A percentile compares a stretch with the other conserved stretches of the same genome.
Conservation (phyloP, 306 rosid species). For the Cucurbita ficifolia region DNA sequence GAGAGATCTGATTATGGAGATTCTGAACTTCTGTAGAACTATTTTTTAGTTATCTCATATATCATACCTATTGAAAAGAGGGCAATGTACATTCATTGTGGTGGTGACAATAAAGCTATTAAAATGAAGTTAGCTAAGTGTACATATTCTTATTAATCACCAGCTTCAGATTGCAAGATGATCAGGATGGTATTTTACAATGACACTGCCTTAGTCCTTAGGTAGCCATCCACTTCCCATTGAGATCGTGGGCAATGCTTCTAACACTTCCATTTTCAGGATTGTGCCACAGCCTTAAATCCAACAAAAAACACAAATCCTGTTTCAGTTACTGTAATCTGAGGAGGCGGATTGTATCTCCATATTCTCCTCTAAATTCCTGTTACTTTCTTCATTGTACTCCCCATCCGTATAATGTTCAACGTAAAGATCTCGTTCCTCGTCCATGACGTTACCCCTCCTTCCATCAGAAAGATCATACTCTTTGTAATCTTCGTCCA, state of each 20-base stretch:
- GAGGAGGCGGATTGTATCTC: constrained; percentile 21
- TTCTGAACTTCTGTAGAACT: background rate
- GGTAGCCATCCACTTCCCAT: background rate
- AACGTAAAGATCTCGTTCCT: background rate
- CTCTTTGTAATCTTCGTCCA: constrained; percentile 1
- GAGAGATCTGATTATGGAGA: background rate
- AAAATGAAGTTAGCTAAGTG: background rate
- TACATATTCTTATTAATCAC: background rate
- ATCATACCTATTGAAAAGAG: background rate
- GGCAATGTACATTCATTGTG: background rate
- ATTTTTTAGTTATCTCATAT: background rate
- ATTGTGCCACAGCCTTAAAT: background rate
- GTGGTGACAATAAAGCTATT: background rate
- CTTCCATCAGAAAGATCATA: constrained; percentile 9
- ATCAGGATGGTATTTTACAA: background rate
- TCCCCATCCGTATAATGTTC: constrained; percentile 26
- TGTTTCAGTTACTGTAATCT: background rate
- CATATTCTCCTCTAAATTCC: constrained; percentile 16
- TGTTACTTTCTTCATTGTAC: constrained; percentile 17
- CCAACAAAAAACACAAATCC: too few relatives aligned
- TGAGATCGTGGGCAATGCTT: background rate
- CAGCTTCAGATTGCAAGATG: too few relatives aligned
- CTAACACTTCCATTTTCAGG: too few relatives aligned
- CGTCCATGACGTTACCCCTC: background rate
- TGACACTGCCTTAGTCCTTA: background rate